phyloP scores from a whole-genome alignment of 257 asterid genomes.

The Thymus quinquecostatus region DNA sequence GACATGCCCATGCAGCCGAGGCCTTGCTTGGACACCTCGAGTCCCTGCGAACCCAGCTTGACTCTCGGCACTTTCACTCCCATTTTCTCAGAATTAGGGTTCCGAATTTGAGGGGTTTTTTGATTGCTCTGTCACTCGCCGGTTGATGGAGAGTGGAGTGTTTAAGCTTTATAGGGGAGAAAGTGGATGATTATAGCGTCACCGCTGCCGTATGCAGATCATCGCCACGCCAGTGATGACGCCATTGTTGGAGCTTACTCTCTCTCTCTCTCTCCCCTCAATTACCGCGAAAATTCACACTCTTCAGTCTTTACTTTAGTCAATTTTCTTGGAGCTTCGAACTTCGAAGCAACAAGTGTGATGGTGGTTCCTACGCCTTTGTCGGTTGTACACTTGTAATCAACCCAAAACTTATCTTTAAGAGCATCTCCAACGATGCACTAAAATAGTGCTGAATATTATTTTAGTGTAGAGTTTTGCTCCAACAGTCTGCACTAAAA shows the following conservation, averaged over 20 bases:
- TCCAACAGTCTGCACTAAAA: no score
- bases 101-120: not conserved
- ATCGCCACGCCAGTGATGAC: not conserved
- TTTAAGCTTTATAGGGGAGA: not conserved
- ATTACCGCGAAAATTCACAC: no score
- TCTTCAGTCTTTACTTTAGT: no score
- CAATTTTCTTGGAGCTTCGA: no score
- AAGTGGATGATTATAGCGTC: not conserved
- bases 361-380: no score
- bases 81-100: constrained; percentile 7
- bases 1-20: constrained; percentile 54
- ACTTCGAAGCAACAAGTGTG: no score
- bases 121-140: not conserved
- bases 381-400: no score
- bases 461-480: no score
- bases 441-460: no score
- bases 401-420: no score
- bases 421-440: no score
- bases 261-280: no score
- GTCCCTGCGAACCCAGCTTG: constrained; percentile 45
- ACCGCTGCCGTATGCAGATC: not conserved
- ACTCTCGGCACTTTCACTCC: constrained; percentile 25
- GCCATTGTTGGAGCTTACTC: not conserved
- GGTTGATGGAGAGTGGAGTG: not conserved
- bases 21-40: constrained; percentile 44